Conservation (phyloP, 768 basidiomycete species). For the Leccinum subgranulosum region DNA sequence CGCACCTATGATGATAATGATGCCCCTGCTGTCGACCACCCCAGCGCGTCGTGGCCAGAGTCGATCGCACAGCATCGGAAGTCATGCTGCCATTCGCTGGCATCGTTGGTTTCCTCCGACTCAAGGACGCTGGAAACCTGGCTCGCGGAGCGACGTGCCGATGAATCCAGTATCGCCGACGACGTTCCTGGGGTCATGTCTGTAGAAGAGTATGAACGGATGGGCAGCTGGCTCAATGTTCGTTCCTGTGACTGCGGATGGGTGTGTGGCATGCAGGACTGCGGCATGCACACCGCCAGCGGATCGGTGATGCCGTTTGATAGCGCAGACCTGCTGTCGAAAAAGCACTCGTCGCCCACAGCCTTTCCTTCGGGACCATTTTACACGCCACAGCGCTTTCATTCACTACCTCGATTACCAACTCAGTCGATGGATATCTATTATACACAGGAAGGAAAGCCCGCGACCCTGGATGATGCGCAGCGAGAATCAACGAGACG, state of each 20-base stretch:
- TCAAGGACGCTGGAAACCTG: conserved; percentile 32
- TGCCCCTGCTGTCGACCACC: neutral
- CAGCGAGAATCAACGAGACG: conserved; percentile 16
- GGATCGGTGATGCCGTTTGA: conserved; percentile 32
- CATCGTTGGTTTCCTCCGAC: conserved; percentile 32
- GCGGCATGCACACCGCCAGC: conserved; percentile 30
- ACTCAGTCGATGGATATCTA: conserved; percentile 16
- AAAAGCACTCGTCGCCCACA: neutral
- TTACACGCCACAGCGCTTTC: conserved; percentile 16
- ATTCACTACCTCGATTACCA: conserved; percentile 26
- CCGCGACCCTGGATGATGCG: conserved; percentile 9
- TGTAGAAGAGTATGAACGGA: conserved; percentile 46
- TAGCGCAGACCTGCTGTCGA: conserved; percentile 14
- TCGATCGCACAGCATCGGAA: too few species aligned
- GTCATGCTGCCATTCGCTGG: conserved; percentile 17
- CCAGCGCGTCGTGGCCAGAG: neutral
- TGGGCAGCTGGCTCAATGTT: conserved; percentile 45
- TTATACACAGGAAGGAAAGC: conserved; percentile 15
- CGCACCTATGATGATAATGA: conserved; percentile 6
- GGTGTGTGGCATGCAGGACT: conserved; percentile 29
- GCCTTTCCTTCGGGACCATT: conserved; percentile 15
- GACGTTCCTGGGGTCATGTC: conserved; percentile 33
- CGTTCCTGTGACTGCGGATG: conserved; percentile 19
- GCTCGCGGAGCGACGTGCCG: conserved; percentile 39
- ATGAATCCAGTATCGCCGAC: conserved; percentile 26